A percentile compares a stretch with the other conserved stretches of the same genome.
Conservation (phyloP, 2,329 filamentous ascomycete genomes). For the Metarhizium sp. region DNA sequence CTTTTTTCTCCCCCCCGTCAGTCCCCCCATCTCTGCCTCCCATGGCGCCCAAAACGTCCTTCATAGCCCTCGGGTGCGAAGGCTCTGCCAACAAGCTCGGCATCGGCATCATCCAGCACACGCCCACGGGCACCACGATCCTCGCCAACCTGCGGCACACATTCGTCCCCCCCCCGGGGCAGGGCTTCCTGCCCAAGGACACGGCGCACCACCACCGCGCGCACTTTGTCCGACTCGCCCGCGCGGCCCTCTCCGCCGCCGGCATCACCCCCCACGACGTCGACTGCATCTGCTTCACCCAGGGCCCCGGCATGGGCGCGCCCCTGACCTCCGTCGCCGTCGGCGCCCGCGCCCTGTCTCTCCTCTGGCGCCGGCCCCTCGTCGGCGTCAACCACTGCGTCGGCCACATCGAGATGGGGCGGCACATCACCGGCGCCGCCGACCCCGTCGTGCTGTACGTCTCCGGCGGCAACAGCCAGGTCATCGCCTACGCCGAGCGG, state of each 20-base stretch:
- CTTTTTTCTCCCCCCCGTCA: neutral
- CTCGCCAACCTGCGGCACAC: constrained; percentile 94
- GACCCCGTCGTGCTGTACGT: constrained; percentile 97
- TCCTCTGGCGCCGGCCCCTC: constrained; percentile 82
- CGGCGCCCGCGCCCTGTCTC: constrained; percentile 67
- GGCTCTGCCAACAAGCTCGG: constrained; percentile 97
- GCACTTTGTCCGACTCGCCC: constrained; percentile 76
- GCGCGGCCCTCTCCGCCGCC: constrained; percentile 66
- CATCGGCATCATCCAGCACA: constrained; percentile 82
- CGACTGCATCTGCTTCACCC: constrained; percentile 91
- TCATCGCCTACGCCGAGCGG: constrained; percentile 91
- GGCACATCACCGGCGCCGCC: constrained; percentile 77
- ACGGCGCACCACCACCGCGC: constrained; percentile 85
- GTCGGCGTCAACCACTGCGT: constrained; percentile 98
- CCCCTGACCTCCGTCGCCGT: constrained; percentile 81
- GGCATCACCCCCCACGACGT: constrained; percentile 54
- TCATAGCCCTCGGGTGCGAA: constrained; percentile 58
- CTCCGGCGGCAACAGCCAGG: constrained; percentile 91
- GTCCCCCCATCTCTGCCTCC: neutral
- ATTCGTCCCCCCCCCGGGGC: constrained; percentile 82
- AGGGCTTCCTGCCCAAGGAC: constrained; percentile 94
- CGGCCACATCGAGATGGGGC: constrained; percentile 97
- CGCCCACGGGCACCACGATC: constrained; percentile 47
- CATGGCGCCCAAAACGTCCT: constrained; percentile 16
- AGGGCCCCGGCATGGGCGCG: constrained; percentile 93